These are phyloP conservation scores for Fusarium phyllophilum DNA, from an alignment of 2,329 filamentous ascomycete species.

Conservation along the genomic window DNA sequence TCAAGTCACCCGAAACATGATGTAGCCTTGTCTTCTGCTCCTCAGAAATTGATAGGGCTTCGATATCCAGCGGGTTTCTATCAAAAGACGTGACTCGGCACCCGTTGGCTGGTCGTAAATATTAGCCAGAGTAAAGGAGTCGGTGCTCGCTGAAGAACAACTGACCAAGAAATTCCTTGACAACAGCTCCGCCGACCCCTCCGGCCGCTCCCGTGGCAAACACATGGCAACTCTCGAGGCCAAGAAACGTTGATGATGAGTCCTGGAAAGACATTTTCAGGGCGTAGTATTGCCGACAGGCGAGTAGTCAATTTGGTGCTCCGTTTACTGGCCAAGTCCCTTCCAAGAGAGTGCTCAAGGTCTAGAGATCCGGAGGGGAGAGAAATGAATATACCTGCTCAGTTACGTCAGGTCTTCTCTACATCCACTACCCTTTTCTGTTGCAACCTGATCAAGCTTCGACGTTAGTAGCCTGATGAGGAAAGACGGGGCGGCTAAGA, in stretches of 20 bases:
- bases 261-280: neutral
- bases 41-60: fast-evolving
- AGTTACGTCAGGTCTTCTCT: fast-evolving
- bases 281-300: fast-evolving
- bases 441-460: fast-evolving
- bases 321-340: fast-evolving
- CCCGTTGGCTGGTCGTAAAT: neutral
- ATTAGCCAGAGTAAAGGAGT: neutral
- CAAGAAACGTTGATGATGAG: neutral
- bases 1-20: neutral
- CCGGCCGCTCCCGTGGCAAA: neutral
- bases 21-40: neutral
- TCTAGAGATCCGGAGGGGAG: neutral
- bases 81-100: neutral
- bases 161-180: neutral
- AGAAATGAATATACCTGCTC: fast-evolving
- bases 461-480: fast-evolving
- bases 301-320: fast-evolving
- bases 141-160: fast-evolving
- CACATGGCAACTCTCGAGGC: neutral
- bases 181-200: neutral
- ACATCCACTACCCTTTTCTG: fast-evolving
- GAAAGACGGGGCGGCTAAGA: neutral
- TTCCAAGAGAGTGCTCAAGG: fast-evolving
- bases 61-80: neutral